Conservation (phyloP, 169 alveolate species). For the Eimeria necatrix region DNA sequence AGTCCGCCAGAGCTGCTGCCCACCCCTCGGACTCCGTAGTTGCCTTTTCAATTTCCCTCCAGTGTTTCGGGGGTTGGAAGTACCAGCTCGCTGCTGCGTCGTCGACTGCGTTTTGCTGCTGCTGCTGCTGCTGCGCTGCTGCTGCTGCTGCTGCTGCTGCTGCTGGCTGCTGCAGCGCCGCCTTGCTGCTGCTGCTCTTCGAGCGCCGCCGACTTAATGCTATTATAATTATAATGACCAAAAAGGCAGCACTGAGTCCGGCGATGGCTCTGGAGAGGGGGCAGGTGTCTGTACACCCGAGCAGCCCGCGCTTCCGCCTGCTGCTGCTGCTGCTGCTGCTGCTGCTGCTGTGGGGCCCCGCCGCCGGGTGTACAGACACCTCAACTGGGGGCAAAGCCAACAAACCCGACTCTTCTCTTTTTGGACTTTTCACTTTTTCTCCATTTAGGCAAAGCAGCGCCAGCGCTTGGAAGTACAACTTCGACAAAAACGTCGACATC, state of each 20-base stretch:
- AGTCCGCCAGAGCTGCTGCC: neutral
- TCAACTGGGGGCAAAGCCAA: neutral
- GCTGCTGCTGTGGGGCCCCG: too few species aligned
- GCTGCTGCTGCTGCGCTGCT: too few species aligned
- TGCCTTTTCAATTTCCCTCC: neutral
- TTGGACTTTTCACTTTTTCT: neutral
- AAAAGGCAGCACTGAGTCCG: neutral
- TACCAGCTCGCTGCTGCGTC: neutral
- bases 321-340: neutral
- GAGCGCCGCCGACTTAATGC: too few species aligned
- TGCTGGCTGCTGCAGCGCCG: too few species aligned
- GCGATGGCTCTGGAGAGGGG: neutral
- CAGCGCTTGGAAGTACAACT: neutral
- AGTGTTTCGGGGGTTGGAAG: neutral
- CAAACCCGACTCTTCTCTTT: neutral
- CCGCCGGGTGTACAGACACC: neutral
- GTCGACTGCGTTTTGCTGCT: too few species aligned
- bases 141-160: too few species aligned
- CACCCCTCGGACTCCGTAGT: neutral
- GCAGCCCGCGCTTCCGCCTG: neutral
- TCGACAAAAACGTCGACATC: neutral
- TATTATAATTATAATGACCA: neutral
- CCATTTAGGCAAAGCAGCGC: neutral
- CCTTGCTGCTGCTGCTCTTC: too few species aligned
- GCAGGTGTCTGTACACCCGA: neutral